Base-by-base conservation (phyloP, 148 eudicot genomes). In the Linanthus parryae region DNA sequence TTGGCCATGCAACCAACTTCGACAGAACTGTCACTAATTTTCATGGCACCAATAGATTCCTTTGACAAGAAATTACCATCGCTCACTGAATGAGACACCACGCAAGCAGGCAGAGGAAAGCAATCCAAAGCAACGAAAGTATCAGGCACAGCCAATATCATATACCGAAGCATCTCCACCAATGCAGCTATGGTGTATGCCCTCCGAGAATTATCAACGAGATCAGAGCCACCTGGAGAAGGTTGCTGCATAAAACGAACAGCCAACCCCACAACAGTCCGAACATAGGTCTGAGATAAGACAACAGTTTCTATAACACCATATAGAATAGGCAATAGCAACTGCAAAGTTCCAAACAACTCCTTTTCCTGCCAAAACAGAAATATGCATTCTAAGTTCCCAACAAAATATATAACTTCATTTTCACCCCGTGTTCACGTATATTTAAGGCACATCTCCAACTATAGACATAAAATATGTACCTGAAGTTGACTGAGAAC, bases 101-200 rank as follows among this genome's bases (percentile, higher is more conserved):
- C 79, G 63, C 67, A 73, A 17, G 66, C 67, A 16, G 96, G 96
- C 70, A 94, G 54, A 13, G 88, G 96, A 76, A 94, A 94, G 71
- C 88, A 88, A 77, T 94, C 88, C 72, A 94, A 72, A 40, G 85
- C 84, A 67, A 94, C 96, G 63, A 94, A 84, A 28, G 99, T 88
- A 79, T 94, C 99, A 25, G 99, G 99, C 18, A 80, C 88, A 44
- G 88, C 69, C 28, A 84, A 65, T 60, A 94, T 68, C 54, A 94
- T 61, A 76, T 80, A 94, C 28, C 84, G 94, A 74, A 94, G 77
- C 90, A 94, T 80, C 73, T 94, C 99, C 55, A 74, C 77, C 58
- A 88, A 70, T 59, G 95, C 80, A 56, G 91, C 70, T 25, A 49
- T 64, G 29, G 82, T 84, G 63, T 88, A 94, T 15, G 85, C 79